These are phyloP conservation scores for Fremontodendron californicum DNA, from an alignment of 345 rosid species.

Conservation along the genomic window DNA sequence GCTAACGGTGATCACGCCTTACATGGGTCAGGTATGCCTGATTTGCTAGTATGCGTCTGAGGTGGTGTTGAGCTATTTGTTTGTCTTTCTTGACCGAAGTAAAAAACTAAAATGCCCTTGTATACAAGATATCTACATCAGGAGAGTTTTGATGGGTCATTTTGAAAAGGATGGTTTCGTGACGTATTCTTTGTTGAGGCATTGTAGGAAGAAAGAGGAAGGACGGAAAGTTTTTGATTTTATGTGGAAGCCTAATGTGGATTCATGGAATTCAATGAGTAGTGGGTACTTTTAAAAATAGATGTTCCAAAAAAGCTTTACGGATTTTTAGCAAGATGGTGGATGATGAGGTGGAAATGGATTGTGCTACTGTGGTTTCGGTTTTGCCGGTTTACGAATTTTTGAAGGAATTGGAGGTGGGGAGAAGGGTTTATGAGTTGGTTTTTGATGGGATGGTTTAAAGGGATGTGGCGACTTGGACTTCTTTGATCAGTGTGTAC, in stretches of 20 bases:
- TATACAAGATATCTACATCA: too few relatives aligned
- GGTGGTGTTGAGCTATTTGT: too few relatives aligned
- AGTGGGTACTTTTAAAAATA: slow-evolving; percentile 61
- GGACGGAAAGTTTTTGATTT: slow-evolving; percentile 50
- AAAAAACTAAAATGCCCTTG: too few relatives aligned
- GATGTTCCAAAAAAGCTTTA: slow-evolving; percentile 43
- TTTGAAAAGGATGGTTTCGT: slow-evolving; percentile 36
- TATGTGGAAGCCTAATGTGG: slow-evolving; percentile 45
- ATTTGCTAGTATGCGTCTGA: too few relatives aligned
- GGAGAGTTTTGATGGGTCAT: slow-evolving; percentile 37
- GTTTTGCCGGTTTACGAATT: slow-evolving; percentile 56
- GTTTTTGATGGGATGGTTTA: slow-evolving; percentile 50
- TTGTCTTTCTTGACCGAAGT: too few relatives aligned
- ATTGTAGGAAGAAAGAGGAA: slow-evolving; percentile 35
- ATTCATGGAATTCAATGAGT: slow-evolving; percentile 64
- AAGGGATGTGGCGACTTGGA: slow-evolving; percentile 66
- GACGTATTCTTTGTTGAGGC: slow-evolving; percentile 58
- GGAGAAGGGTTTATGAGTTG: slow-evolving; percentile 48
- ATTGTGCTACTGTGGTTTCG: slow-evolving; percentile 48
- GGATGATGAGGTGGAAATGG: slow-evolving; percentile 40
- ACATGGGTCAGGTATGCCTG: too few relatives aligned
- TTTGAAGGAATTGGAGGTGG: slow-evolving; percentile 49
- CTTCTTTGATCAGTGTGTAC: slow-evolving; percentile 57
- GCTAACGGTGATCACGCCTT: too few relatives aligned
- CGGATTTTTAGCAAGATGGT: slow-evolving; percentile 41